phyloP scores from a whole-genome alignment of 1,139 yeast genomes.

The Taphrina pruni region DNA sequence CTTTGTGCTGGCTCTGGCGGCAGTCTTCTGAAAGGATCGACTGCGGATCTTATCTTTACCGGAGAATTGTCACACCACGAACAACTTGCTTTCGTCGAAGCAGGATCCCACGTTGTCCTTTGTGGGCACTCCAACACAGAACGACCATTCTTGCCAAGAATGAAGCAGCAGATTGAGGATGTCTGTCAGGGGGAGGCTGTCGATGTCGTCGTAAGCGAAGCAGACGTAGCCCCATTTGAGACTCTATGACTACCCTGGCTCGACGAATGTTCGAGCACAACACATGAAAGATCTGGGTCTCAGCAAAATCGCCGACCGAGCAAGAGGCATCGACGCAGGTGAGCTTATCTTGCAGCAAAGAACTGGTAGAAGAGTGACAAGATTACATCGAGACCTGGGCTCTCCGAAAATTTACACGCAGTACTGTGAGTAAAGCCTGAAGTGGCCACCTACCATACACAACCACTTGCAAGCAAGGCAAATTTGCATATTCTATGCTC shows the following conservation, averaged over 20 bases:
- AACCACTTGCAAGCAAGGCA: too few relatives aligned
- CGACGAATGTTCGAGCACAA: not conserved
- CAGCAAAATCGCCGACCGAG: not conserved
- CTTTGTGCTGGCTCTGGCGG: constrained; percentile 97
- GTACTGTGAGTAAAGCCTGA: too few relatives aligned
- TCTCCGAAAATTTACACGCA: too few relatives aligned
- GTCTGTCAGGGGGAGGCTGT: constrained; percentile 51
- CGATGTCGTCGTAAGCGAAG: constrained; percentile 58
- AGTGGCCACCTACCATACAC: too few relatives aligned
- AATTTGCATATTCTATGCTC: too few relatives aligned
- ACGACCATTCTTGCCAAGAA: constrained; percentile 69
- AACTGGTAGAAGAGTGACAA: too few relatives aligned
- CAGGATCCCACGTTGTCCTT: constrained; percentile 73
- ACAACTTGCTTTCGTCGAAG: constrained; percentile 70
- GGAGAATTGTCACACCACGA: constrained; percentile 97
- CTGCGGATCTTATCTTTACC: constrained; percentile 79
- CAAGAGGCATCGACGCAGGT: constrained; percentile 5
- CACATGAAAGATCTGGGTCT: not conserved
- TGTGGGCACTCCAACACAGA: constrained; percentile 88
- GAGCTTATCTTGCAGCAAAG: not conserved
- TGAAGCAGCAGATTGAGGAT: constrained; percentile 64
- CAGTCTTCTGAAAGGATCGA: constrained; percentile 64
- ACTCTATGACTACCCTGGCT: constrained; percentile 23
- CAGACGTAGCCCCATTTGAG: constrained; percentile 52
- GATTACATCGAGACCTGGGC: too few relatives aligned